phyloP scores from a whole-genome alignment of 805 yeast species.

The Metschnikowia arizonensis region DNA sequence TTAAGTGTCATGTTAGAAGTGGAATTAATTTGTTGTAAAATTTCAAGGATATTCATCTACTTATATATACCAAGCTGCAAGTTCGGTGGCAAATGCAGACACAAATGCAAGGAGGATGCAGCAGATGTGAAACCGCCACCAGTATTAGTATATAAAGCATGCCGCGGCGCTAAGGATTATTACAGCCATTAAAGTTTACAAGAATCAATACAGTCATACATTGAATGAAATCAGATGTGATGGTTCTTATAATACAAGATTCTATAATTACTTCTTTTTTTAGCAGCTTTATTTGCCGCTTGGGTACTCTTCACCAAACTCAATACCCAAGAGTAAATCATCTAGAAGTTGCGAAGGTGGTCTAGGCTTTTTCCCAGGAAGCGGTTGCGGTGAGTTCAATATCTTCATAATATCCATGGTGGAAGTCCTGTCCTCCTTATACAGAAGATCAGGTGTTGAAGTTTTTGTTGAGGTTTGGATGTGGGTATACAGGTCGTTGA shows the following conservation, averaged over 20 bases:
- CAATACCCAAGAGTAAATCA: constrained; percentile 33
- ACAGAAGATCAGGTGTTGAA: constrained; percentile 1
- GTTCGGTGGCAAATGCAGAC: neutral
- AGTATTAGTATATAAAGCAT: too few relatives aligned
- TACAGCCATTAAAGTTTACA: neutral
- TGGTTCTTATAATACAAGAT: constrained; percentile 1
- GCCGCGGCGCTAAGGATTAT: too few relatives aligned
- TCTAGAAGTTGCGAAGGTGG: constrained; percentile 51
- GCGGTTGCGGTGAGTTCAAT: neutral
- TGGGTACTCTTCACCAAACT: constrained; percentile 9
- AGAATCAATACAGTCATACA: neutral
- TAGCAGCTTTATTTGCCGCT: neutral
- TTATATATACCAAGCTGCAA: neutral
- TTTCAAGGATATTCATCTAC: neutral
- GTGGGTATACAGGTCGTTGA: constrained; percentile 6
- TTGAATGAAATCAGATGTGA: too few relatives aligned
- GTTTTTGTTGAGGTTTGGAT: neutral
- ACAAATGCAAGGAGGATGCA: neutral
- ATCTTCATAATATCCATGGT: constrained; percentile 8
- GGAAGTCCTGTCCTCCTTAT: neutral
- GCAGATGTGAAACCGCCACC: neutral
- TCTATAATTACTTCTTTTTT: neutral
- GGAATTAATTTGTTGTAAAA: neutral
- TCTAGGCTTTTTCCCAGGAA: constrained; percentile 22
- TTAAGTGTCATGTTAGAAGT: too few relatives aligned